Conservation (phyloP, 2,329 filamentous ascomycete genomes). For the Amylocarpus encephaloides region DNA sequence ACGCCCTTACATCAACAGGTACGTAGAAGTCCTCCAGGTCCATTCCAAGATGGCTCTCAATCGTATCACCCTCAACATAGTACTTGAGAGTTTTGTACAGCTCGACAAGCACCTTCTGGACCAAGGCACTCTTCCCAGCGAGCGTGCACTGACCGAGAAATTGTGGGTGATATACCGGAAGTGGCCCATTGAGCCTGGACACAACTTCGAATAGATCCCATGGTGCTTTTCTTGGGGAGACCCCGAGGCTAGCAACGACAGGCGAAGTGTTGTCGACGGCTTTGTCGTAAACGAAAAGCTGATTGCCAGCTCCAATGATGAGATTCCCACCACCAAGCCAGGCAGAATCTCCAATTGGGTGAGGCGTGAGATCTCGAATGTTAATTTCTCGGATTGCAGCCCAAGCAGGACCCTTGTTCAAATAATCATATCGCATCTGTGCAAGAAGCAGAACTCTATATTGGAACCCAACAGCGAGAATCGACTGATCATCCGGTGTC, state of each 20-base stretch:
- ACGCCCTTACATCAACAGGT: constrained; percentile 22
- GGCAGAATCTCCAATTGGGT: constrained; percentile 86
- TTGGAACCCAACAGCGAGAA: constrained; percentile 88
- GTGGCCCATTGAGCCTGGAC: constrained; percentile 74
- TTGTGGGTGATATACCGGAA: constrained; percentile 89
- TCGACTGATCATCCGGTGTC: constrained; percentile 81
- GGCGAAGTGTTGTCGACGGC: constrained; percentile 53
- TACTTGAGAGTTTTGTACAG: constrained; percentile 76
- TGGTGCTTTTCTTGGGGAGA: constrained; percentile 21
- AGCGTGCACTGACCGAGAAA: constrained; percentile 83
- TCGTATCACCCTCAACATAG: constrained; percentile 69
- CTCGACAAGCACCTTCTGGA: constrained; percentile 65
- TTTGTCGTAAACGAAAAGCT: constrained; percentile 79
- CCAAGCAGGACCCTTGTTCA: constrained; percentile 87
- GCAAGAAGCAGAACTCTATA: constrained; percentile 75
- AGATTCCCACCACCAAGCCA: constrained; percentile 84
- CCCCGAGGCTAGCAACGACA: constrained; percentile 22
- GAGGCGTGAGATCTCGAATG: constrained; percentile 74
- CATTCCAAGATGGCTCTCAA: constrained; percentile 72
- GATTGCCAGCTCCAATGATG: constrained; percentile 83
- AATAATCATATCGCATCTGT: constrained; percentile 86
- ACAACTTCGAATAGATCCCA: constrained; percentile 73
- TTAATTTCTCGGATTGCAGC: constrained; percentile 75
- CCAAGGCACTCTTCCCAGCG: constrained; percentile 65
- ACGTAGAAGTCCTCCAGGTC: constrained; percentile 53